Evolutionary conservation across 2,329 filamentous ascomycete genomes (phyloP).

Genomic region (Ceratocystis destructans): DNA sequence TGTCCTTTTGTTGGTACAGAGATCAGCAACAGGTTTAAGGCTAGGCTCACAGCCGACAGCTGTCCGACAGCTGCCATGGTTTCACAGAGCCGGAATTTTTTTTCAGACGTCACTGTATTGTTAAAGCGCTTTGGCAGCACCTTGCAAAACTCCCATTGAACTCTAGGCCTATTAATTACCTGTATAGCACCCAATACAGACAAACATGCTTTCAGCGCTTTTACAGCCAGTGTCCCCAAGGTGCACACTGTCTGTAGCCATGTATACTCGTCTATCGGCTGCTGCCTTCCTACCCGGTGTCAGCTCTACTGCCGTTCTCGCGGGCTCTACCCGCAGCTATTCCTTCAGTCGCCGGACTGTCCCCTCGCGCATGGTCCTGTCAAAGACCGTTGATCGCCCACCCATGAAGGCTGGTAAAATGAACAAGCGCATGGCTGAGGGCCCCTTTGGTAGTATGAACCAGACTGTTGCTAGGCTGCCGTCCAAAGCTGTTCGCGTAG

Average conservation of each 20-base stretch:
- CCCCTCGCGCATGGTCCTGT: constrained; percentile 46
- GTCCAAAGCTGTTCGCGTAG: constrained; percentile 9
- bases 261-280: neutral
- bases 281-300: neutral
- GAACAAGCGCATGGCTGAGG: constrained; percentile 30
- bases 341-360: neutral
- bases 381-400: constrained; percentile 36
- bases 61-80: neutral
- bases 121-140: neutral
- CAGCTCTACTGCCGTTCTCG: neutral
- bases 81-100: constrained; percentile 6
- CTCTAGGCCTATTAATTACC: neutral
- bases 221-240: neutral
- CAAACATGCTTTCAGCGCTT: constrained; percentile 8
- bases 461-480: constrained; percentile 34
- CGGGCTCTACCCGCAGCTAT: constrained; percentile 9
- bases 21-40: no score
- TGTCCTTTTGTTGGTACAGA: neutral
- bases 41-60: neutral
- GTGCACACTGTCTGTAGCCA: neutral
- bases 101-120: constrained; percentile 6
- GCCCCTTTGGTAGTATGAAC: constrained; percentile 45
- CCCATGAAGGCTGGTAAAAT: constrained; percentile 28
- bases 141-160: neutral
- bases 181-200: neutral